Base-by-base conservation (phyloP, 371 early-diverging fungal species). In the Fennellomyces sp. region DNA sequence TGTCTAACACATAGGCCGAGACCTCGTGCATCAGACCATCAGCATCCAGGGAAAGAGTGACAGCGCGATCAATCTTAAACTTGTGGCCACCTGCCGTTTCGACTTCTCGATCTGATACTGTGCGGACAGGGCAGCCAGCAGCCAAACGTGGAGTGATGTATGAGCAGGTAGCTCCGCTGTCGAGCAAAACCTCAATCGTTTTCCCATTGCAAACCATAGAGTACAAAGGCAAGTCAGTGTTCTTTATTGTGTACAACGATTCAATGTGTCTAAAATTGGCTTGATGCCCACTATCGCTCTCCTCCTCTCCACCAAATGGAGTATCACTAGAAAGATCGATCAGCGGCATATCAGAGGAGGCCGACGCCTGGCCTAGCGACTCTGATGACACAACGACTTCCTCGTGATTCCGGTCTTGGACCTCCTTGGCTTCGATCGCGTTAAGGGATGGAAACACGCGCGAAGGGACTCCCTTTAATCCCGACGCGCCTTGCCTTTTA, bases 81-180 rank as follows among this genome's bases (percentile, higher is more conserved):
- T 15, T 27, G 10, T 53, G 29, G 15, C 61, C 54, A 36, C 53
- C 61, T 0, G 53, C 61, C 0, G 49, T 52, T 42, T 60, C 47
- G 2, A 60, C 53, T 30, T 47, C 45, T 2, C 51, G n/a, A 13
- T 30, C 42, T 17, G 23, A 15, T 28, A 38, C 38, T 3, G 28
- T 19, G 33, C 28, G 36, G 17, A 49, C 11, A 12, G 52, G 60
- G 8, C 33, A 31, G 25, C 11, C 52, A 2, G 21, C 28, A 13
- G 8, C 41, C 21, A 39, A n/a, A 17, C 47, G 10, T 7, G 47
- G 6, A 7, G 47, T 17, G 7, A 10, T 21, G 19, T 45, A 10
- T 10, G 19, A 15, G 17, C n/a, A 17, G 17, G 10, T 21, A 10
- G 47, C 47, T 15, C 10, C n/a, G n/a, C n/a, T n/a, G n/a, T n/a